Base-by-base conservation (phyloP, 768 basidiomycete genomes). In the Pleurotus ostreatus region DNA sequence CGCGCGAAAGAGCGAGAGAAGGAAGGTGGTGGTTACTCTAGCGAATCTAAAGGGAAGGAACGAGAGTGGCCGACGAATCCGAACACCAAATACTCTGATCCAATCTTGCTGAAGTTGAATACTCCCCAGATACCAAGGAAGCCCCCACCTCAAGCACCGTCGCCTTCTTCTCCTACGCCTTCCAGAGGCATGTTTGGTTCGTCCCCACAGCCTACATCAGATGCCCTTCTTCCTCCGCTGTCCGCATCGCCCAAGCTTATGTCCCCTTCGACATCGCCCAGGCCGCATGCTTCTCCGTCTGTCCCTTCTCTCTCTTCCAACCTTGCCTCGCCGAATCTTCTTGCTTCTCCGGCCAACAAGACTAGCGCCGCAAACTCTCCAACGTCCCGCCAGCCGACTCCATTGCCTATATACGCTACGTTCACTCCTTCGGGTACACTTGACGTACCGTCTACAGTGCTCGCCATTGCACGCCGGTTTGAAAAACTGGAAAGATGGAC, bases 401-500 rank as follows among this genome's bases (percentile, higher is more conserved):
- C 51, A 2, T 16, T 53, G 18, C 91, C 88, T 1, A 64, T 89
- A 26, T 93, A 94, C 62, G 88, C 88, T 1, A 85, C 89, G 55
- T 94, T 92, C 65, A 83, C 79, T 39, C 57, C 78, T 1, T 80
- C 86, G 47, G 92, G 92, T 2, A 80, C 83, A 2, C 71, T 94
- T 3, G 92, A 94, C 63, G 74, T 92, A 7, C 80, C 85, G 9
- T 84, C 79, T 1, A 93, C 92, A 0, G 74, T 94, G 4, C 71
- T 94, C 20, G 79, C 81, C 9, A 83, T 94, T 43, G 88, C 89
- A 11, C 82, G 80, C 56, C 83, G 92, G 18, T 93, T 94, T 57
- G 92, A 94, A 68, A 94, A 94, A 66, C 78, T 94, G 11, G 92
- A 94, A 66, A 88, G 88, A 60, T 94, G 92, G 92, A 88, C 91